phyloP scores from a whole-genome alignment of 805 yeast species.

The Candida schatavii region DNA sequence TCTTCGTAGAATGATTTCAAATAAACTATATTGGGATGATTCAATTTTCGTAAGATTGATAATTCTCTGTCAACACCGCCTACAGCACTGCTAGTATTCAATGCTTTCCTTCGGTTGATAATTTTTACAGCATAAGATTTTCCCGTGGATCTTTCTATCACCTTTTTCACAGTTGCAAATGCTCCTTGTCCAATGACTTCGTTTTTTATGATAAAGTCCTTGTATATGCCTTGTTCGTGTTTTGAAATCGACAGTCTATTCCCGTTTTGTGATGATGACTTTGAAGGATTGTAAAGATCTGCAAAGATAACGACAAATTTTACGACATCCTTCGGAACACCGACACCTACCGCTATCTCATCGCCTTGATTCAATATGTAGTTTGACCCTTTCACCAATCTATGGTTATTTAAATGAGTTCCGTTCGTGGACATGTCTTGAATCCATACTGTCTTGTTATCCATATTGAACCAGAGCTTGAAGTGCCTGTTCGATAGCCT shows the following conservation, averaged over 20 bases:
- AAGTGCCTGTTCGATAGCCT: conserved; percentile 74
- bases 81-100: conserved; percentile 65
- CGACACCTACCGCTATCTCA: conserved; percentile 85
- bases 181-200: conserved; percentile 98
- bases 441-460: conserved; percentile 54
- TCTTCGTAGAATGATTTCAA: conserved; percentile 87
- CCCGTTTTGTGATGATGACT: conserved; percentile 19
- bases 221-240: conserved; percentile 54
- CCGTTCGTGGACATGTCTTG: conserved; percentile 90
- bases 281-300: conserved; percentile 34
- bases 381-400: conserved; percentile 72
- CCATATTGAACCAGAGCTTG: conserved; percentile 63
- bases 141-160: conserved; percentile 82
- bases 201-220: conserved; percentile 72
- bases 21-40: conserved; percentile 83
- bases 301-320: conserved; percentile 53
- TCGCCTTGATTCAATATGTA: conserved; percentile 89
- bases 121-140: conserved; percentile 88
- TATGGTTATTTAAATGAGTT: conserved; percentile 74
- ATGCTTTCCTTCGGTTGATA: conserved; percentile 71
- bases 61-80: conserved; percentile 86
- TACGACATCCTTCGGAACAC: conserved; percentile 68
- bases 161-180: conserved; percentile 92
- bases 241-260: conserved; percentile 19
- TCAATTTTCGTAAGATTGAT: conserved; percentile 68